Conservation (phyloP, 148 eudicot species). For the Spergularia bocconei region DNA sequence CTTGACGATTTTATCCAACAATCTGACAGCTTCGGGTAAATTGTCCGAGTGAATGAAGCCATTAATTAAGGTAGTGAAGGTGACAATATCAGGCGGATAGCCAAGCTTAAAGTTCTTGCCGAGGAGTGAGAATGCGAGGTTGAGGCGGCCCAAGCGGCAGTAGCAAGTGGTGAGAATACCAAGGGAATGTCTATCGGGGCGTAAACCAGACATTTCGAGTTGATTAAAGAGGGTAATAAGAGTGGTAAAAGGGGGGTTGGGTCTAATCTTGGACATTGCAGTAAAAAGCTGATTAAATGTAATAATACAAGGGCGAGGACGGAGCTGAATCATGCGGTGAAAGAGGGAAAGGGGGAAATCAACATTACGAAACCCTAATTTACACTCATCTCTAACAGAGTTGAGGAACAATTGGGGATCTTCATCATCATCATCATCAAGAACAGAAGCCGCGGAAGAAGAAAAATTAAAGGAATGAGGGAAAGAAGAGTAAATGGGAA, state of each 20-base stretch:
- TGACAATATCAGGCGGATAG: neutral
- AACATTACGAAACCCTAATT: no score
- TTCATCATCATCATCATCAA: no score
- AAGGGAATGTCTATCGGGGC: neutral
- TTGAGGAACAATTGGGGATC: no score
- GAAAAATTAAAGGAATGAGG: no score
- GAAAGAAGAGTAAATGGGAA: no score
- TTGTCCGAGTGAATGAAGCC: neutral
- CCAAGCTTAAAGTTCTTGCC: neutral
- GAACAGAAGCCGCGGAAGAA: no score
- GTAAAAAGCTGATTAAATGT: slow-evolving; percentile 3
- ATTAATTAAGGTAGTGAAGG: neutral
- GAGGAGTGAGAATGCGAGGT: neutral
- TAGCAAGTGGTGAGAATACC: neutral
- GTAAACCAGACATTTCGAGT: neutral
- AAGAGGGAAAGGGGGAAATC: neutral
- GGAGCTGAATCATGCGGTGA: neutral
- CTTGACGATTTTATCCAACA: slow-evolving; percentile 3
- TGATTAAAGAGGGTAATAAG: neutral
- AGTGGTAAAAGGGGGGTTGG: slow-evolving; percentile 9
- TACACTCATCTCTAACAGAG: no score
- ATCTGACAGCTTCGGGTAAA: neutral
- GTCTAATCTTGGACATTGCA: slow-evolving; percentile 4
- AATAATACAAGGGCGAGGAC: neutral
- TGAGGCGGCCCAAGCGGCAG: neutral